Conservation (phyloP, 2,329 filamentous ascomycete species). For the Curvularia sp. region DNA sequence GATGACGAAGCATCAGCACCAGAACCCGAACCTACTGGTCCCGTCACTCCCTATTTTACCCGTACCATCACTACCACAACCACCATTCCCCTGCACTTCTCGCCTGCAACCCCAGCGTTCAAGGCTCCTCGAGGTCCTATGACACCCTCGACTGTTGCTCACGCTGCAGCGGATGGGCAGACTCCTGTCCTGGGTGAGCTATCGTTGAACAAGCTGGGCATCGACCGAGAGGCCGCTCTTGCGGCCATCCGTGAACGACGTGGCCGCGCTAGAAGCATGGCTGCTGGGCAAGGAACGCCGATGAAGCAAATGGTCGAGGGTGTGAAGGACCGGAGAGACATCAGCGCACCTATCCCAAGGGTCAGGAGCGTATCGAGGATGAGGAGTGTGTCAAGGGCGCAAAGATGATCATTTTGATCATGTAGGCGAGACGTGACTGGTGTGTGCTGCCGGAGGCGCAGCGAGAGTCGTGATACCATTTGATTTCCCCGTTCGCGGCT, state of each 20-base stretch:
- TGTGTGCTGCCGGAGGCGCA: constrained; percentile 17
- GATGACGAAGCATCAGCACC: constrained; percentile 33
- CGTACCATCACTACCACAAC: constrained; percentile 58
- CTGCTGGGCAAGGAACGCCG: constrained; percentile 67
- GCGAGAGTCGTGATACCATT: constrained; percentile 15
- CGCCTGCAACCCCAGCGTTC: constrained; percentile 47
- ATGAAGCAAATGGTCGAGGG: constrained; percentile 65
- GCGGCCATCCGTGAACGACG: constrained; percentile 76
- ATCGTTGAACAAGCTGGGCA: constrained; percentile 43
- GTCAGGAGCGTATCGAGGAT: constrained; percentile 37
- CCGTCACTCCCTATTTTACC: constrained; percentile 45
- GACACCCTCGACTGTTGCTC: constrained; percentile 47
- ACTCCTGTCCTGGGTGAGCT: constrained; percentile 44
- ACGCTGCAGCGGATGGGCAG: constrained; percentile 39
- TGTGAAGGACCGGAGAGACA: constrained; percentile 54
- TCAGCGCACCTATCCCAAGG: constrained; percentile 54
- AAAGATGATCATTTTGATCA: constrained; percentile 15
- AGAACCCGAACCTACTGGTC: constrained; percentile 30
- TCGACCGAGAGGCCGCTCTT: constrained; percentile 73
- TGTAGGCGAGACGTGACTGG: not conserved
- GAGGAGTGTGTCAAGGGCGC: constrained; percentile 37
- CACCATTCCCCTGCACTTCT: constrained; percentile 57
- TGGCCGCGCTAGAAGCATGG: constrained; percentile 73
- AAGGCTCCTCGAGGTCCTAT: constrained; percentile 36
- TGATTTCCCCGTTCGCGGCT: constrained; percentile 19